phyloP scores from a whole-genome alignment of 1,284 basidiomycete species.

The Caloboletus firmus region DNA sequence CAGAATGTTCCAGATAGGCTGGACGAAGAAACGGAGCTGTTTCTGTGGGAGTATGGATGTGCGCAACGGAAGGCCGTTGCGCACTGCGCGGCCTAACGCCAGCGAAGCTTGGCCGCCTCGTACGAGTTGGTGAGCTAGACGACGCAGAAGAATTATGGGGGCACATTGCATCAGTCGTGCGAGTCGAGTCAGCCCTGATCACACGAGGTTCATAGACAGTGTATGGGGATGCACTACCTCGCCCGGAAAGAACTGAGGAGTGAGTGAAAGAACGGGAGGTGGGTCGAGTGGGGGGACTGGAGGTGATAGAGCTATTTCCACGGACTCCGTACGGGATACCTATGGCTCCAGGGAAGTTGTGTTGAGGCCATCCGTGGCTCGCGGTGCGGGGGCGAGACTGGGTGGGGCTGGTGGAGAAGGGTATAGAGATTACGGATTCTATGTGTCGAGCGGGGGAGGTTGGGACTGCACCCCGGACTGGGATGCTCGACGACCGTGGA shows the following conservation, averaged over 20 bases:
- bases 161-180: constrained; percentile 40
- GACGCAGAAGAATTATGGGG: constrained; percentile 30
- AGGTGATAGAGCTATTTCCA: constrained; percentile 32
- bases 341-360: constrained; percentile 31
- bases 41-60: constrained; percentile 17
- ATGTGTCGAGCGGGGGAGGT: constrained; percentile 54
- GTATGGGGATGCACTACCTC: constrained; percentile 26
- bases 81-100: constrained; percentile 37
- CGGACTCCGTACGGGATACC: constrained; percentile 39
- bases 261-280: constrained; percentile 39
- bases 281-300: constrained; percentile 41
- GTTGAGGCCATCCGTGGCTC: constrained; percentile 32
- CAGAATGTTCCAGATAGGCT: constrained; percentile 71
- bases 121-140: constrained; percentile 42
- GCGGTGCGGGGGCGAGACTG: constrained; percentile 38
- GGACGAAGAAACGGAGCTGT: constrained; percentile 58
- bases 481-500: constrained; percentile 61
- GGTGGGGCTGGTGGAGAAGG: constrained; percentile 44
- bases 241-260: constrained; percentile 23
- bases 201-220: constrained; percentile 62
- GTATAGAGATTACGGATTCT: constrained; percentile 61
- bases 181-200: constrained; percentile 50
- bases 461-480: constrained; percentile 49
- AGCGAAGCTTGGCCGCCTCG: constrained; percentile 47
- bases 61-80: constrained; percentile 28